Evolutionary conservation across 257 asterid genomes (phyloP).

Genomic region (Nicotiana otophora): DNA sequence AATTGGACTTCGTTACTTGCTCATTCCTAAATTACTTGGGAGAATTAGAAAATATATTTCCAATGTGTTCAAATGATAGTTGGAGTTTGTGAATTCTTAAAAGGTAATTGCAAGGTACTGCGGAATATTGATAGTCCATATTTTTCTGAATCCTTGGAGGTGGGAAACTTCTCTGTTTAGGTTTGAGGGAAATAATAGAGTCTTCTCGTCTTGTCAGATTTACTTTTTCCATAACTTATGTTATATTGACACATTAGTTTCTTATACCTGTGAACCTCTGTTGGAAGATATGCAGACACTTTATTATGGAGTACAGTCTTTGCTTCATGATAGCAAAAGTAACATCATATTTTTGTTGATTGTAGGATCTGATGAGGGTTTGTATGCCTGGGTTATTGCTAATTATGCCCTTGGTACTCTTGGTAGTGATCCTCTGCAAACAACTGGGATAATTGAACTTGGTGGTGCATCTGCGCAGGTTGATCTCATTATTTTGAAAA

Average conservation of each 20-base stretch:
- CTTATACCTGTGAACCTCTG: not conserved
- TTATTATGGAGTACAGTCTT: not conserved
- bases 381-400: slow-evolving; percentile 97
- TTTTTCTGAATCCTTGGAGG: not conserved
- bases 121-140: not conserved
- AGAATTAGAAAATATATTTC: not conserved
- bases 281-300: not conserved
- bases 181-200: not conserved
- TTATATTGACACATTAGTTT: not conserved
- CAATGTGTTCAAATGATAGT: not conserved
- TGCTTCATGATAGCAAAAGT: not conserved
- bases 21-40: not conserved
- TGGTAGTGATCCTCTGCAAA: slow-evolving; percentile 76
- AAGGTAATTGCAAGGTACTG: not conserved
- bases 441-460: slow-evolving; percentile 95
- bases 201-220: not conserved
- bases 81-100: not conserved
- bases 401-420: slow-evolving; percentile 93
- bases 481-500: slow-evolving; percentile 13
- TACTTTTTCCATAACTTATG: not conserved
- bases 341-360: not conserved
- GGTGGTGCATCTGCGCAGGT: slow-evolving; percentile 99
- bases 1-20: not conserved
- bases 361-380: slow-evolving; percentile 94
- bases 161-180: not conserved